Evolutionary conservation across 176 grass and related monocot genomes (phyloP), one percentile per base, ranked within the genome.

Genomic region (Alloteropsis semialata): DNA sequence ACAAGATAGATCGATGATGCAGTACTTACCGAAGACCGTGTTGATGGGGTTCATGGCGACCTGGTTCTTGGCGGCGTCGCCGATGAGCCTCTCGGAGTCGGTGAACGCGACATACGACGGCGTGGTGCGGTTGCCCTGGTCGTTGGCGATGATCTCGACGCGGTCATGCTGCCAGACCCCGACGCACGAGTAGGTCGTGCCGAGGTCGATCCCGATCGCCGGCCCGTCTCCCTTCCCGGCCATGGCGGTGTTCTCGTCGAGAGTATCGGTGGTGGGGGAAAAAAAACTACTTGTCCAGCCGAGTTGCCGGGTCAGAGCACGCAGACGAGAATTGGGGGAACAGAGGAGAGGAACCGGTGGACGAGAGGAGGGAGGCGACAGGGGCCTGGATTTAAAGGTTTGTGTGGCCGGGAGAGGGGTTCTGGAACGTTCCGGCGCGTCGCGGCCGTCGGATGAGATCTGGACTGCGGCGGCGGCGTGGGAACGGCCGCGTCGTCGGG

Each of bases 111-210:
- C 93, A 28, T 95, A 95, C 55, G 93, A 92, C 1, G 93, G 93
- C 44, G 93, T 95, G 51, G 93, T 95, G 75, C 93, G 87, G 75
- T 95, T 95, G 45, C 93, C 93, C 87, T 95, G 93, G 62, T 95
- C 93, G 80, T 95, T 95, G 73, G 93, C 90, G 87, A 95, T 92
- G 82, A 95, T 95, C 90, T 95, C 93, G 0, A 95, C 93, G 1
- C 93, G 90, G 58, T 95, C 93, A 77, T 96, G 94, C 68, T 96
- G 94, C 94, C 94, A 93, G 17, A 97, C 94, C 43, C 94, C 94
- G 39, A 97, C 94, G 81, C 94, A 97, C 54, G 94, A 97, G 72
- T 97, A 97, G 45, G 94, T 93, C 8, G 94, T 97, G 18, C 94
- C 94, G 11, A 97, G 90, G 83, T 97, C 94, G 76, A 97, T 97